Percentiles rank a stretch among this genome's conserved stretches.
These are phyloP conservation scores for Saccharomycopsis fibuligera DNA, from an alignment of 805 yeast species.

Conservation along the genomic window DNA sequence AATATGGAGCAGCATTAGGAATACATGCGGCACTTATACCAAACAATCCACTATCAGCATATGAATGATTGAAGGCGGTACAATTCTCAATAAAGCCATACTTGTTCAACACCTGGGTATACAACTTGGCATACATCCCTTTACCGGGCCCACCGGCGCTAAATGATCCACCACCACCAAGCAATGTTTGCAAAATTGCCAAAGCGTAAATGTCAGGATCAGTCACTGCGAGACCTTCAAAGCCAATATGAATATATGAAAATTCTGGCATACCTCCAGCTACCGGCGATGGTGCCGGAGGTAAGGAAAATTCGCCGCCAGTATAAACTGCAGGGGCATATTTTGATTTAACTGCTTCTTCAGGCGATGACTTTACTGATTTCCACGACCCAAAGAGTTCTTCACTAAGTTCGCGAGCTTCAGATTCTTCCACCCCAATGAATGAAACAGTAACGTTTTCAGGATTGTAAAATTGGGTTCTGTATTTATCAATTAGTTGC, in stretches of 20 bases:
- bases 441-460: conserved; percentile 79
- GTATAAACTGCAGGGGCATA: conserved; percentile 44
- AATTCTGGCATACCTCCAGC: conserved; percentile 73
- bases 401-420: conserved; percentile 58
- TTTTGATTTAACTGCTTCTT: conserved; percentile 23
- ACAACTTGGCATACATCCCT: conserved; percentile 94
- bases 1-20: conserved; percentile 79
- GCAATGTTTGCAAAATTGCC: conserved; percentile 80
- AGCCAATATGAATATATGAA: conserved; percentile 79
- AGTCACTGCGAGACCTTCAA: conserved; percentile 78
- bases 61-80: conserved; percentile 81
- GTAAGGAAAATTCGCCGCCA: conserved; percentile 52
- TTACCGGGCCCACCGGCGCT: conserved; percentile 99
- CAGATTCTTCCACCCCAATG: conserved; percentile 72
- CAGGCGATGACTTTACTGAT: conserved; percentile 24
- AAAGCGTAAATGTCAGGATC: conserved; percentile 86
- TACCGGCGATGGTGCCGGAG: conserved; percentile 35
- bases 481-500: conserved; percentile 37
- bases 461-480: conserved; percentile 65
- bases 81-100: conserved; percentile 89
- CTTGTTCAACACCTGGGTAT: conserved; percentile 85
- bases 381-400: conserved; percentile 60
- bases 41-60: conserved; percentile 84
- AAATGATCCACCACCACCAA: conserved; percentile 97
- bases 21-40: conserved; percentile 82